Base-by-base conservation (phyloP, 1,284 basidiomycete species). In the Peniophora sp. region DNA sequence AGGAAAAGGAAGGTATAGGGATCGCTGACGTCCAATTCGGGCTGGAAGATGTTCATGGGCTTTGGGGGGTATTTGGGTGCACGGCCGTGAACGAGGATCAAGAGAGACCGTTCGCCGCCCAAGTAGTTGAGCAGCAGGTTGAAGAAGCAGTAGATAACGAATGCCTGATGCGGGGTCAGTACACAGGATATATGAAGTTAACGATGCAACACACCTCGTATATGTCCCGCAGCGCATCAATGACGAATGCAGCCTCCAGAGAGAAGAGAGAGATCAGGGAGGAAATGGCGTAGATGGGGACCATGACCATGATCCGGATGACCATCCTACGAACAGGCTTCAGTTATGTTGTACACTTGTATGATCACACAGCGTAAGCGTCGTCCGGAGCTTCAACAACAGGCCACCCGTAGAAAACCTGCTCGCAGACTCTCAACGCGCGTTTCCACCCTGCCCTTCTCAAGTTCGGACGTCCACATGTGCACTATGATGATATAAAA, bases 241-340 rank as follows among this genome's bases (percentile, higher is more conserved):
- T 97, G 59, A 97, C 88, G 70, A 98, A 97, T 0, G 96, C 96
- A 1, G 92, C 91, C 62, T 96, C 87, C 50, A 98, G 74, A 0
- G 94, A 97, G 71, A 95, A 95, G 47, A 99, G 75, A 1, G 96
- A 93, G 56, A 97, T 94, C 59, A 96, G 75, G 2, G 92, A 96
- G 0, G 95, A 81, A 20, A 97, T 75, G 1, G 86, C 92, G 66
- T 98, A 98, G 45, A 98, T 73, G 2, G 95, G 93, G 2, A 97
- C 92, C 94, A 98, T 98, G 59, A 98, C 61, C 84, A 99, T 91
- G 63, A 99, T 97, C 53, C 97, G 80, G 39, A 98, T 81, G 47
- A 98, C 95, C 78, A 92, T 91, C 57, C 93, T 90, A 60, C 57
- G 64, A 19, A 64, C 11, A 45, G 6, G n/a, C 12, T 5, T 32